Percentiles rank a stretch among this genome's conserved stretches.
phyloP scores from a whole-genome alignment of 768 basidiomycete species.

The Candolleomyces eurysporus region DNA sequence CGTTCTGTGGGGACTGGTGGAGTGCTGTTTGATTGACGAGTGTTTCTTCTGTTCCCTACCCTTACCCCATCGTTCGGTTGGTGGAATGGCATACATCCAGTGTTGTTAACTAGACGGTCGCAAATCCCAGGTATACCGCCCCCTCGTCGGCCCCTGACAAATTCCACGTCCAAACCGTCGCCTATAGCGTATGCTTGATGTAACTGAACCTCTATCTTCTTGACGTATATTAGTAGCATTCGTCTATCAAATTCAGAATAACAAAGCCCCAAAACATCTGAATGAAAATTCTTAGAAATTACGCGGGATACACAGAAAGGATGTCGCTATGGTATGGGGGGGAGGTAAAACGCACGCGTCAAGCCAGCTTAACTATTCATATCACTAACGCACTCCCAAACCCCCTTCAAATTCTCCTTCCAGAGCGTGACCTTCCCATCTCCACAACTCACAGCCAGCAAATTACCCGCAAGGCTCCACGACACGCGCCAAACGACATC shows the following conservation, averaged over 20 bases:
- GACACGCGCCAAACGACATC: slow-evolving; percentile 99
- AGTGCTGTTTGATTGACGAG: not conserved
- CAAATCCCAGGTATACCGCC: not conserved
- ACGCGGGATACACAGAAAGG: not conserved
- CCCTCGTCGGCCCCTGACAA: not conserved
- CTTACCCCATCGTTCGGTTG: not conserved
- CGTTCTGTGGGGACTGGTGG: not conserved
- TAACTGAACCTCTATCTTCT: not conserved
- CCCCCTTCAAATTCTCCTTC: slow-evolving; percentile 96
- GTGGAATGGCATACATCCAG: not conserved
- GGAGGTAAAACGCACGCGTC: not conserved
- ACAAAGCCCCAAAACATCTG: not conserved
- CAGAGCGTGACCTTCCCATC: slow-evolving; percentile 98
- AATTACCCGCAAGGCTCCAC: slow-evolving; percentile 95
- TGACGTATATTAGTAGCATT: not conserved
- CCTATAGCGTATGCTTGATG: not conserved
- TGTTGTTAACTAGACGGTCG: not conserved
- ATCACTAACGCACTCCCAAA: slow-evolving; percentile 96
- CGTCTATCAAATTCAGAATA: not conserved
- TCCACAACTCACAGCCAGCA: slow-evolving; percentile 94
- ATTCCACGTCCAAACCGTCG: not conserved
- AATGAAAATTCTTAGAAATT: not conserved
- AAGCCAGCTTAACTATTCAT: slow-evolving; percentile 66
- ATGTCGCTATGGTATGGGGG: not conserved
- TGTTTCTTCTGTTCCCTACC: not conserved